Evolutionary conservation across 1,284 basidiomycete species (phyloP), one percentile per base, ranked within the genome.

Genomic region (Tetrapyrgos nigripes): DNA sequence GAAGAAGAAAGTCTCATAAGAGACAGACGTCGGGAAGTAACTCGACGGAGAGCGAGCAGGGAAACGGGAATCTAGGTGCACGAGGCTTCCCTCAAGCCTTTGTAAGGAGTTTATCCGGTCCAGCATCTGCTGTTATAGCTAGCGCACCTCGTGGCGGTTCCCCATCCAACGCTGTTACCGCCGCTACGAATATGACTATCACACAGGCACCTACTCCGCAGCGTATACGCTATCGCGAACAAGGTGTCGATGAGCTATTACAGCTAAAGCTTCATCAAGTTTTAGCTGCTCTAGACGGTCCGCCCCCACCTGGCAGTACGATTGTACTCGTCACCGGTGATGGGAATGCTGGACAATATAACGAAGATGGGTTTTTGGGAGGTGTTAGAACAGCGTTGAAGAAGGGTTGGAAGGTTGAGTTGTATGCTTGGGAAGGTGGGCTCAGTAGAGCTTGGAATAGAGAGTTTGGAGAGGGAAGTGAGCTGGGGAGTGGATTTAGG

Each of bases 301-400:
- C 82, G 8, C 85, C 83, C 1, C 84, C 85, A 3, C 68, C 78
- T 10, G 83, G 85, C 1, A 84, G 87, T 4, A 94, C 92, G 21
- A 91, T 96, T 64, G 88, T 96, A 37, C 83, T 96, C 33, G 94
- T 92, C 1, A 96, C 94, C 0, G 94, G 94, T 3, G 94, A 96
- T 70, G 93, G 93, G 21, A 92, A 93, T 67, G 88, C 89, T 11
- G 91, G 92, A 2, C 89, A 96, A 70, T 96, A 94, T 70, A 94
- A 88, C 71, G 90, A 92, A 61, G 90, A 94, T 66, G 93, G 93
- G 3, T 96, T 96, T 74, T 72, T 93, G 27, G 92, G 93, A 1
- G 89, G 90, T 53, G 92, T 94, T 13, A 79, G 91, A 55, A 87
- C 88, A 11, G 94, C 94, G 10, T 74, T 96, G 66, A 88, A 87